Evolutionary conservation across 2,329 filamentous ascomycete species (phyloP), one percentile per base, ranked within the genome.

Genomic region (Fusarium sp.): DNA sequence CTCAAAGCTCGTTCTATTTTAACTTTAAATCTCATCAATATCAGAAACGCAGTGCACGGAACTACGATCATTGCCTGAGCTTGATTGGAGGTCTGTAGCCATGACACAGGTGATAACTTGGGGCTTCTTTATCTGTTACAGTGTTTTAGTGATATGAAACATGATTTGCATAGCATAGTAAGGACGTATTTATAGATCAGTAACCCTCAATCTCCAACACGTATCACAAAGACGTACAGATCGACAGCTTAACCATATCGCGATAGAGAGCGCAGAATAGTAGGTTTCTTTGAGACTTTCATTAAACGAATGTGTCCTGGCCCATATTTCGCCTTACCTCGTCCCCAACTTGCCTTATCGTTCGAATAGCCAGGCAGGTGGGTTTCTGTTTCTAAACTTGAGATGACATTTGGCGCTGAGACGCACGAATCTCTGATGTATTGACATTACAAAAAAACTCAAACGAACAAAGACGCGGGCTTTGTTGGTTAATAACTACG

Each of bases 71-170:
- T 31, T 36, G 31, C 16, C 46, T n/a, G 11, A 50, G 46, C 16
- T 36, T 38, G 13, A 30, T 30, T 28, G 7, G 16, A 2, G 12
- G 12, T 13, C 13, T 49, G 16, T 26, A 23, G 26, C 23, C 11
- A 34, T 18, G 20, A 16, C 20, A 49, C 44, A 33, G 28, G 8
- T 38, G 8, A 12, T 37, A 38, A n/a, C n/a, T 6, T 3, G n/a
- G 13, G 16, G 47, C 20, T 6, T n/a, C 23, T 57, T n/a, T 50
- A 36, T 45, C 38, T 50, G 6, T 6, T 57, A 20, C 23, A 44
- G 33, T 50, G 33, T 64, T 23, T 36, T 31, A 28, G 30, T 16
- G 15, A 57, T 10, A 16, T 58, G 38, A 64, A 46, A 64, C 38
- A 63, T 12, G 38, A 31, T n/a, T 44, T 18, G 15, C 16, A 44